A percentile compares a stretch with the other conserved stretches of the same genome.
phyloP scores from a whole-genome alignment of 2,329 filamentous ascomycete species.

The Chrysosporium queenslandicum region DNA sequence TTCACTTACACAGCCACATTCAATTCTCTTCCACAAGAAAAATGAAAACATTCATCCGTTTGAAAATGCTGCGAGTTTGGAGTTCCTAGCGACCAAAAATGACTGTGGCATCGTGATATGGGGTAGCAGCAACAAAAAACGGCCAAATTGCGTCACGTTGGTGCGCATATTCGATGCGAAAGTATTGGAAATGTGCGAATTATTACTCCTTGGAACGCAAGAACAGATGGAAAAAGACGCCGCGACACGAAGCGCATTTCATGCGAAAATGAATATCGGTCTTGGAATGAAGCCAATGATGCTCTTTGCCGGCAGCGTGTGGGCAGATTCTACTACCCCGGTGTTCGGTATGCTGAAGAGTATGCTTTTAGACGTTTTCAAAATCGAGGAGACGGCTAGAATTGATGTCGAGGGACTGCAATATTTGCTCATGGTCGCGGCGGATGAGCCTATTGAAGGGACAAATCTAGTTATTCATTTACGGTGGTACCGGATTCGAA shows the following conservation, averaged over 20 bases:
- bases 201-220: constrained; percentile 65
- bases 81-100: constrained; percentile 96
- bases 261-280: constrained; percentile 54
- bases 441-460: constrained; percentile 50
- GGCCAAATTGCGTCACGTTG: constrained; percentile 81
- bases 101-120: constrained; percentile 80
- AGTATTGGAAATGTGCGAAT: constrained; percentile 88
- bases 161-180: constrained; percentile 75
- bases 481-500: constrained; percentile 75
- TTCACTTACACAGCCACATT: constrained; percentile 71
- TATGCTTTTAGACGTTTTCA: constrained; percentile 83
- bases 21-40: constrained; percentile 93
- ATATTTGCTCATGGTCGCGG: constrained; percentile 74
- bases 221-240: constrained; percentile 50
- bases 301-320: constrained; percentile 78
- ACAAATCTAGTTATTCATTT: constrained; percentile 46
- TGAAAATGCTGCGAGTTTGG: constrained; percentile 74
- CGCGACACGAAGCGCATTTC: constrained; percentile 43
- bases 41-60: constrained; percentile 84
- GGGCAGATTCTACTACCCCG: constrained; percentile 68
- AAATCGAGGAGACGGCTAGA: constrained; percentile 65
- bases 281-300: constrained; percentile 82
- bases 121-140: constrained; percentile 80
- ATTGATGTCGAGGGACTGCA: constrained; percentile 93
- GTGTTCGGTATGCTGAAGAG: constrained; percentile 80